phyloP scores from a whole-genome alignment of 306 rosid genomes.

The Rosa multiflora region DNA sequence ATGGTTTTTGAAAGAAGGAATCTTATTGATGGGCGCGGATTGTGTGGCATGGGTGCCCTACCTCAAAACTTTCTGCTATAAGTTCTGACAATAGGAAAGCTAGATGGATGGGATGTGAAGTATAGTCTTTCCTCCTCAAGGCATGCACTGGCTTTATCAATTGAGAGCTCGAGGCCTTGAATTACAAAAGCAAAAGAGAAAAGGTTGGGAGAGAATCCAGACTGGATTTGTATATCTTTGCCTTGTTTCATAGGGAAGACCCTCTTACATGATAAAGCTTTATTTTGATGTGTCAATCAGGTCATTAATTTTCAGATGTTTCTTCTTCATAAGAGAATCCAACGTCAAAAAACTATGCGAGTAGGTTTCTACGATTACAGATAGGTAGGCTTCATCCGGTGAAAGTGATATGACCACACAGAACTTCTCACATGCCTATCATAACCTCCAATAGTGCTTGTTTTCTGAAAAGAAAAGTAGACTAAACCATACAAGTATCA shows the following conservation, averaged over 20 bases:
- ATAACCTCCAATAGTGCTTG: neutral
- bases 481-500: neutral
- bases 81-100: neutral
- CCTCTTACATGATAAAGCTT: neutral
- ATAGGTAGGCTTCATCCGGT: neutral
- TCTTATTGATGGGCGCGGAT: no score
- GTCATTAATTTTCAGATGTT: neutral
- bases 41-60: neutral
- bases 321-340: neutral
- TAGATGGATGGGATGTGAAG: neutral
- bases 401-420: constrained; percentile 8
- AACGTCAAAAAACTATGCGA: neutral
- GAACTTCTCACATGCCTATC: constrained; percentile 1
- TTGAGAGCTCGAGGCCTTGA: neutral
- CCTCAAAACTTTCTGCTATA: neutral
- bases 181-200: neutral
- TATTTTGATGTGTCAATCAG: neutral
- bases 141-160: neutral
- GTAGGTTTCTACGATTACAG: neutral
- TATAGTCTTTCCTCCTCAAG: neutral
- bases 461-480: neutral
- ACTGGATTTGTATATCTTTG: neutral
- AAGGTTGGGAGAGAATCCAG: neutral
- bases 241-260: neutral
- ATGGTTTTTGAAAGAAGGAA: neutral